Evolutionary conservation across 2,329 filamentous ascomycete species (phyloP), one percentile per base, ranked within the genome.

Genomic region (Penicillium palitans): DNA sequence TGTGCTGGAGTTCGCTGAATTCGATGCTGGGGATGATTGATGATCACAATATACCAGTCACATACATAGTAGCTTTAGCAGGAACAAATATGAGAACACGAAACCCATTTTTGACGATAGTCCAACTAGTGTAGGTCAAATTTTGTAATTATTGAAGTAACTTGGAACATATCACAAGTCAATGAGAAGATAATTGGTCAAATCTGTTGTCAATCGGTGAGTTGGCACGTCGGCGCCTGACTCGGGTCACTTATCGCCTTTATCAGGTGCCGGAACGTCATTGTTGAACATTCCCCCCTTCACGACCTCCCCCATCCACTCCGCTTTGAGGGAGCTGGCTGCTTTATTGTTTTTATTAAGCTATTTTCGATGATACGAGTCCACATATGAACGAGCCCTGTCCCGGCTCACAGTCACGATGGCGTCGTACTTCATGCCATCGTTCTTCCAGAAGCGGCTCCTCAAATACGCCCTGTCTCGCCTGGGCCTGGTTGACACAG

Each of bases 401-500:
- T 55, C 60, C 66, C 59, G 69, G 72, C 73, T 73, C 69, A 61
- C 60, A 58, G 40, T 63, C 64, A 71, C 66, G 74, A 92, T 93
- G 90, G 86, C 88, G 54, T 87, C 88, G 55, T 87, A 84, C 72
- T 87, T 90, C 72, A 84, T 95, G 70, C 87, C 91, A 63, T 90
- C 86, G 66, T 91, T 81, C 66, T 80, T 96, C 81, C 90, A 93
- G 78, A 96, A 95, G 83, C 87, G 89, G 74, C 83, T 98, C 68
- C 84, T 98, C 64, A 88, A 91, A 66, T 96, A 95, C 79, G 91
- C 88, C 50, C 81, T 99, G 42, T 89, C 89, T 25, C 87, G 88
- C 58, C 82, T 96, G 59, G 92, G 96, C 67, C 82, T 97, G 55
- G 85, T 99, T 59, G 95, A 98, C 70, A 90, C 91, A 57, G 89